Base-by-base conservation (phyloP, 2,329 filamentous ascomycete species). In the Venturia aucupariae region DNA sequence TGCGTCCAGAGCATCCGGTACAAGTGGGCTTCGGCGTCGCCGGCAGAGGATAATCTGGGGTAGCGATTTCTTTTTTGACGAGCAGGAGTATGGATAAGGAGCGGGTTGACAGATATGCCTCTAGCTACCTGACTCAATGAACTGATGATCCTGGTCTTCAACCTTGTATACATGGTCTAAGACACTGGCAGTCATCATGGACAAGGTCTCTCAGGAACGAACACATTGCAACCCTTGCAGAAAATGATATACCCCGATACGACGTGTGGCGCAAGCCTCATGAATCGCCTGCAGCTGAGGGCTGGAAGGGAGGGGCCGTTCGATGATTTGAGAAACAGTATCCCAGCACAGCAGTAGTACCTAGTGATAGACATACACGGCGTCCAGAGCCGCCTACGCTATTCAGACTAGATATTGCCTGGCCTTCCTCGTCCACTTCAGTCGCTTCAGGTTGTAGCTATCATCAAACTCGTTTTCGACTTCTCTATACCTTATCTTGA, bases 261-360 rank as follows among this genome's bases (percentile, higher is more conserved):
- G 48, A 54, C 17, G 13, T 15, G 48, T 54, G 48, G 48, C 22
- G 46, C 46, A 48, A 7, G 46, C 46, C 46, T 13, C 46, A 48
- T 27, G 46, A 48, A 48, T 27, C 22, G 51, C 30, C 30, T n/a
- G 51, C 51, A 55, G 51, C 51, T 55, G 51, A 55, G 13, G 24
- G 27, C 48, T 32, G 48, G 24, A 5, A 6, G 10, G 24, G 24
- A 55, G 30, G 2, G 32, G 48, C 24, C 48, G 13, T 55, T 35
- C 51, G 22, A 57, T 57, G 27, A 57, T 38, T 57, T 57, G 51
- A 57, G 46, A 27, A 51, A 51, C 46, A 17, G 46, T 35, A 57
- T 19, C 27, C 51, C 27, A n/a, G 51, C n/a, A n/a, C n/a, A n/a
- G n/a, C n/a, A n/a, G n/a, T n/a, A n/a, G n/a, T n/a, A n/a, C n/a